Evolutionary conservation across 2,329 filamentous ascomycete genomes (phyloP).

Genomic region (Xylariomycetidae sp.): DNA sequence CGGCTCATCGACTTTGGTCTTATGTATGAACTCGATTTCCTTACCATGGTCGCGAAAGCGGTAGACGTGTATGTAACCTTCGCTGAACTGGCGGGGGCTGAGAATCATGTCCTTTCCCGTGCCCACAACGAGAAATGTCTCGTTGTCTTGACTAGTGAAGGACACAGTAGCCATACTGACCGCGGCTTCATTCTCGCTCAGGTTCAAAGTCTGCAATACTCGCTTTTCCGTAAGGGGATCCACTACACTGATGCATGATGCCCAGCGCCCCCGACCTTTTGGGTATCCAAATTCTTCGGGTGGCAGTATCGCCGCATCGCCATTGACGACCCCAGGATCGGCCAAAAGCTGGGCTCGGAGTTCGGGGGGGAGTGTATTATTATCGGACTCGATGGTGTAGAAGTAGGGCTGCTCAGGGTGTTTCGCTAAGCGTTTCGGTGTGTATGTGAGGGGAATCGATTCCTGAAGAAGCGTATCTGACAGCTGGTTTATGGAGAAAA

Average conservation of each 20-base stretch:
- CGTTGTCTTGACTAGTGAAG: constrained; percentile 83
- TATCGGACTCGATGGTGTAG: constrained; percentile 91
- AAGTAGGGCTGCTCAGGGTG: constrained; percentile 86
- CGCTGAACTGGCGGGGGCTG: constrained; percentile 66
- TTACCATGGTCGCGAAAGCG: constrained; percentile 82
- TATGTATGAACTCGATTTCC: constrained; percentile 89
- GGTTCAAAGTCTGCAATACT: constrained; percentile 71
- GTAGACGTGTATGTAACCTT: constrained; percentile 89
- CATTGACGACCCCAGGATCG: constrained; percentile 65
- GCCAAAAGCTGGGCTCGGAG: constrained; percentile 68
- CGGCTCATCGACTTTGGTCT: constrained; percentile 85
- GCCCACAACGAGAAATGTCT: constrained; percentile 87
- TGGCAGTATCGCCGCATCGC: constrained; percentile 63
- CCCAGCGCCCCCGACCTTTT: constrained; percentile 78
- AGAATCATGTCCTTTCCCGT: constrained; percentile 86
- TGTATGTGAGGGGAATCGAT: constrained; percentile 81
- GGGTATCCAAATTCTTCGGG: constrained; percentile 87
- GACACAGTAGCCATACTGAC: constrained; percentile 78
- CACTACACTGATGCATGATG: constrained; percentile 88
- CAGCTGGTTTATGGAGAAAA: constrained; percentile 85
- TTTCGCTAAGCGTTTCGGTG: constrained; percentile 78
- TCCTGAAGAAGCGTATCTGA: constrained; percentile 82
- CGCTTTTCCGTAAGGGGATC: constrained; percentile 72
- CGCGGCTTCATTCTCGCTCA: constrained; percentile 86
- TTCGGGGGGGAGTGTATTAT: constrained; percentile 80